Percentiles rank a stretch among this genome's conserved stretches.
phyloP scores from a whole-genome alignment of 306 rosid genomes.

The Geum urbanum region DNA sequence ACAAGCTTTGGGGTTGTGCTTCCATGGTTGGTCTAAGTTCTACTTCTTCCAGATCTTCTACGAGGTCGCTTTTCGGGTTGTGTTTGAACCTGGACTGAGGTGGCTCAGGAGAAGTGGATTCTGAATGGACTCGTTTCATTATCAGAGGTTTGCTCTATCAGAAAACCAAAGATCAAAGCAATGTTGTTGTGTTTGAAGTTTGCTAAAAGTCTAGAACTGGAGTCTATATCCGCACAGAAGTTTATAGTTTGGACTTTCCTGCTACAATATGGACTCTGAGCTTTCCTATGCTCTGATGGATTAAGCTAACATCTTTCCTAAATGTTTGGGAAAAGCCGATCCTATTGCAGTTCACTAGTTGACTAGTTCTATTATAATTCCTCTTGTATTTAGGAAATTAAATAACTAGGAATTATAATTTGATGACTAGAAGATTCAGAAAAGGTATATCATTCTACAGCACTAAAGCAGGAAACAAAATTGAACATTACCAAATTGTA shows the following conservation, averaged over 20 bases:
- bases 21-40: not conserved
- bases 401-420: too few relatives aligned
- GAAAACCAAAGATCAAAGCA: not conserved
- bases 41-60: not conserved
- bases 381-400: not conserved
- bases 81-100: not conserved
- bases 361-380: not conserved
- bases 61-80: not conserved
- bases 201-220: not conserved
- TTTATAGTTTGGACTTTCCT: not conserved
- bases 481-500: not conserved
- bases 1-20: not conserved
- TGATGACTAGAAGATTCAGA: too few relatives aligned
- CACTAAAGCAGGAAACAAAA: not conserved
- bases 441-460: too few relatives aligned
- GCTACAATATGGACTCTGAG: not conserved
- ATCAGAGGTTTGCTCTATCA: not conserved
- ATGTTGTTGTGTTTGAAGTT: not conserved
- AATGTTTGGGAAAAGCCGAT: not conserved
- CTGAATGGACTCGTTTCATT: not conserved
- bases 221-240: not conserved
- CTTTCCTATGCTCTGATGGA: not conserved
- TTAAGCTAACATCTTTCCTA: not conserved
- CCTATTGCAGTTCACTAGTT: too few relatives aligned
- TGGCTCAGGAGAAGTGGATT: not conserved